Percentiles rank a stretch among this genome's conserved stretches.
Evolutionary conservation across 2,329 filamentous ascomycete genomes (phyloP).

Genomic region (Stagonosporopsis vannaccii): DNA sequence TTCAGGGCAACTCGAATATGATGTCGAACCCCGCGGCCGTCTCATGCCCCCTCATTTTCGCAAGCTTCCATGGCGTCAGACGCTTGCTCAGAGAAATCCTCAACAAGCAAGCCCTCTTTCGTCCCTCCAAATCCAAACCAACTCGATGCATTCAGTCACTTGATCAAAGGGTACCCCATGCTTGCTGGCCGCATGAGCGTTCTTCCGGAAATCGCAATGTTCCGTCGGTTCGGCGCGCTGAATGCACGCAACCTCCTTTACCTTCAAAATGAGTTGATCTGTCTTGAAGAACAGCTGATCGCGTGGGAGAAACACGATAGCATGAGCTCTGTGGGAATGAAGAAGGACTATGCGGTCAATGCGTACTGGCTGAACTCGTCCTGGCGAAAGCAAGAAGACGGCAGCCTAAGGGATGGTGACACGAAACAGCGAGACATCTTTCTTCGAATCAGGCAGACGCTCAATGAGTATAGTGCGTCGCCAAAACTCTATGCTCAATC

Average conservation of each 20-base stretch:
- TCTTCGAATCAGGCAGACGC: constrained; percentile 12
- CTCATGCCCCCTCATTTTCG: not conserved
- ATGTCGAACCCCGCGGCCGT: not conserved
- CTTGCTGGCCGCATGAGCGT: constrained; percentile 19
- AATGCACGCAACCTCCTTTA: constrained; percentile 25
- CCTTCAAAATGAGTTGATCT: constrained; percentile 18
- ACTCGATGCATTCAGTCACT: not conserved
- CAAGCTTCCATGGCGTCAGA: not conserved
- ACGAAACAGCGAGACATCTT: constrained; percentile 17
- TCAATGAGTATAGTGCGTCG: constrained; percentile 24
- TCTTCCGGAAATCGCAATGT: constrained; percentile 20
- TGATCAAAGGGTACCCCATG: constrained; percentile 20
- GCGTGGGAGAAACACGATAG: not conserved
- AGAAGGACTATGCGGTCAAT: not conserved
- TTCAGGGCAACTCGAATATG: not conserved
- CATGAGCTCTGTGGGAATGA: not conserved
- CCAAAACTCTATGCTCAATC: not conserved
- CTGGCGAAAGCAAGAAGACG: not conserved
- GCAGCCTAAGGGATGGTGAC: not conserved
- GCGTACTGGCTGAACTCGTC: not conserved
- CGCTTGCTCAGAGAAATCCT: not conserved
- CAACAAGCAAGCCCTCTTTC: not conserved
- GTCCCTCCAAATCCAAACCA: not conserved
- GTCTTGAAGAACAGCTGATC: constrained; percentile 2
- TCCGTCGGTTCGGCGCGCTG: constrained; percentile 23